Conservation (phyloP, 2,329 filamentous ascomycete species). For the Ophiocordyceps robertsii region DNA sequence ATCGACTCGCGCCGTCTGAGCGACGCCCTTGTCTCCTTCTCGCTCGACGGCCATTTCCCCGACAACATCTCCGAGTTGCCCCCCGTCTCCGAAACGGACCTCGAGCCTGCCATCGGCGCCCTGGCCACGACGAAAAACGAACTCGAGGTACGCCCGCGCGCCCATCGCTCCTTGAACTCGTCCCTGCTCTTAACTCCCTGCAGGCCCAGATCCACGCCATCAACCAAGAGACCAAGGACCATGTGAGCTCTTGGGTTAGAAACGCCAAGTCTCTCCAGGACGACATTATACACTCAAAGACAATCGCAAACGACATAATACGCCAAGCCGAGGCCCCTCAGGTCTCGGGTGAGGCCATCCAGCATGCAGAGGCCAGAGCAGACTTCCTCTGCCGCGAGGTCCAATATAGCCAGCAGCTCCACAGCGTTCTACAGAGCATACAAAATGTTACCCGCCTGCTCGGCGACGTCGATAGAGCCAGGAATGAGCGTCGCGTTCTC, state of each 20-base stretch:
- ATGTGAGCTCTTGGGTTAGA: constrained; percentile 74
- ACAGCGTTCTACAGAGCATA: constrained; percentile 34
- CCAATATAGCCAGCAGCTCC: constrained; percentile 44
- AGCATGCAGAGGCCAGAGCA: constrained; percentile 39
- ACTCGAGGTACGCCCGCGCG: constrained; percentile 21
- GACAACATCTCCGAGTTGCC: constrained; percentile 22
- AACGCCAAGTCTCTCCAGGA: constrained; percentile 75
- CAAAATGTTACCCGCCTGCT: constrained; percentile 47
- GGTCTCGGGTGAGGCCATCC: constrained; percentile 36
- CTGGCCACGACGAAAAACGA: constrained; percentile 20
- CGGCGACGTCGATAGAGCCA: constrained; percentile 44
- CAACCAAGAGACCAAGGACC: constrained; percentile 62
- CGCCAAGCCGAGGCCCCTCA: constrained; percentile 56
- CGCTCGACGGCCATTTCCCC: constrained; percentile 26
- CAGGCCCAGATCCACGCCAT: constrained; percentile 56
- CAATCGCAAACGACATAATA: constrained; percentile 69
- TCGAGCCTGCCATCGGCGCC: constrained; percentile 25
- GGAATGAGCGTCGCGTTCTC: constrained; percentile 39
- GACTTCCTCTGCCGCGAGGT: constrained; percentile 45
- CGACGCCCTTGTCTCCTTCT: constrained; percentile 26
- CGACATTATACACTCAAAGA: constrained; percentile 71
- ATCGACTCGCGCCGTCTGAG: constrained; percentile 19
- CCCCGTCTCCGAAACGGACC: constrained; percentile 21
- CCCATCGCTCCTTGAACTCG: neutral
- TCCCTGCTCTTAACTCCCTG: neutral